Base-by-base conservation (phyloP, 2,329 filamentous ascomycete species). In the Cryphonectria naterciae region DNA sequence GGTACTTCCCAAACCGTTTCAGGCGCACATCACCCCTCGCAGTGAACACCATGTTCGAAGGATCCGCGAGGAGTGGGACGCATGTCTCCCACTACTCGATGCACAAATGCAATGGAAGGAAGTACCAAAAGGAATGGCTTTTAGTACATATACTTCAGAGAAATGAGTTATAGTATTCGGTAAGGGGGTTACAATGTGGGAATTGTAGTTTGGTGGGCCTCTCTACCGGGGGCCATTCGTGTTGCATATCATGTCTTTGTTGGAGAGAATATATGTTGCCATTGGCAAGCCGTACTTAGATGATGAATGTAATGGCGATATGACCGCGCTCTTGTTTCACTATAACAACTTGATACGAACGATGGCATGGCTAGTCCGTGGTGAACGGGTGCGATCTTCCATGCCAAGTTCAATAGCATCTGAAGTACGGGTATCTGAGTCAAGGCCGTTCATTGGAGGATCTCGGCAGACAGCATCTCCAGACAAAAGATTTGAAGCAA, bases 71-170 rank as follows among this genome's bases (percentile, higher is more conserved):
- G 69, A 69, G 25, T 73, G 69, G 69, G 69, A 72, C 1, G 66
- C 35, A 8, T 73, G 69, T 25, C 71, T 69, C 19, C 13, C 32
- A 15, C 39, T 73, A 1, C 69, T 73, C 43, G 69, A 73, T 22
- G 17, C 60, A 2, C 60, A 39, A 4, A 69, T 68, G n/a, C 71
- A 73, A 22, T 73, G 71, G 71, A 73, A 58, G n/a, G 49, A 71
- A n/a, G 37, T 69, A 1, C 71, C 71, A 13, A 37, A 73, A 28
- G 69, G 69, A 4, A 72, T 70, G 70, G 46, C 46, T 2, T 68
- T 68, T 19, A 65, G 52, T 32, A 32, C 52, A 56, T 56, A 56
- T 56, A 17, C 11, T 10, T 13, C 52, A 32, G 25, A 56, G 5
- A 52, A 52, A 11, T 52, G 22, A 52, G 22, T 52, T 52, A 11